Evolutionary conservation across 331 rosid genomes (phyloP), one percentile per base, ranked within the genome.

Genomic region (Rhamnella rubrinervis): DNA sequence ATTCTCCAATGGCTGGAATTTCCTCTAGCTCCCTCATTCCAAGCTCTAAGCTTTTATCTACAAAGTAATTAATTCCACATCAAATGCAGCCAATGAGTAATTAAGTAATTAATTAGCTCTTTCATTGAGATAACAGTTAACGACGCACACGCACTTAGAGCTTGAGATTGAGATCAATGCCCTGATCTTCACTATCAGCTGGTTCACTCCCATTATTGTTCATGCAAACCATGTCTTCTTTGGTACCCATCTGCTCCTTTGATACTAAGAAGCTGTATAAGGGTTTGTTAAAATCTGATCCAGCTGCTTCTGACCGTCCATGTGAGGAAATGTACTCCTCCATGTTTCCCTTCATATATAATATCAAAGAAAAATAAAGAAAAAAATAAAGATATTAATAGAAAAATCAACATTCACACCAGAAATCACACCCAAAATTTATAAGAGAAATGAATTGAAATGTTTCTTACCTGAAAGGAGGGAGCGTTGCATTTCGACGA

Each of bases 101-200:
- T 31, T 31, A 31, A 31, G 35, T 31, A 31, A 31, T 4, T 31
- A 44, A 9, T 10, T 11, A 44, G 14, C 49, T 11, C 16, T 44
- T 10, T 44, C 14, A 40, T 40, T 4, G 35, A 31, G 5, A 3
- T 31, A 31, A 31, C 4, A 31, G 4, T 49, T 15, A 8, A 53
- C 19, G 11, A 53, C 6, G n/a, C 9, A 2, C 4, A 53, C 19
- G 10, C 18, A 53, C 21, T n/a, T 20, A 88, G 16, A 89, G 92
- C 78, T 85, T 89, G 72, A 89, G 78, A 62, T 65, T 82, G 17
- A 89, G 91, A 78, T 89, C 96, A 67, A 84, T 71, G 74, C 71
- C 85, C 6, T 72, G 63, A 20, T 9, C 73, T 78, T 71, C 76
- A 40, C 35, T 6, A 31, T 4, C 35, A 31, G 49, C 72, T 40